A percentile compares a stretch with the other conserved stretches of the same genome.
Evolutionary conservation across 2,329 filamentous ascomycete species (phyloP).

Genomic region (Colletotrichum tofieldiae): DNA sequence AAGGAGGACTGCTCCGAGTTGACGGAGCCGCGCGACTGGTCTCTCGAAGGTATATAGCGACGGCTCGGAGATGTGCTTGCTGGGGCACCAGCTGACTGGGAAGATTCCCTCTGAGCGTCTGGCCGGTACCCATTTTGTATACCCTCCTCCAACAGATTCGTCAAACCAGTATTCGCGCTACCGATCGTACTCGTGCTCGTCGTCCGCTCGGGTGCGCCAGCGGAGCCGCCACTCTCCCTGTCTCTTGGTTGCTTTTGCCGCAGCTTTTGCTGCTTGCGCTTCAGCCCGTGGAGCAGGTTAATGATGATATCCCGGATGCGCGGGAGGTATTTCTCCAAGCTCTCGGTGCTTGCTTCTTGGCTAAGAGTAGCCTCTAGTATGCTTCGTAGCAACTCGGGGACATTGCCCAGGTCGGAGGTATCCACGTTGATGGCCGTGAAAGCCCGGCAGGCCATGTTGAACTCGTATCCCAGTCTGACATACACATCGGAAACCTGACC

Average conservation of each 20-base stretch:
- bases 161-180: conserved; percentile 72
- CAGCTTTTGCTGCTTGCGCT: conserved; percentile 95
- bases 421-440: conserved; percentile 98
- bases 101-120: conserved; percentile 48
- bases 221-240: conserved; percentile 62
- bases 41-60: conserved; percentile 62
- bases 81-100: conserved; percentile 37
- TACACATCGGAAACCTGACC: conserved; percentile 98
- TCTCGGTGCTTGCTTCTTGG: conserved; percentile 94
- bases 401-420: conserved; percentile 92
- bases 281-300: conserved; percentile 93
- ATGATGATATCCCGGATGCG: conserved; percentile 99
- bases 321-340: conserved; percentile 93
- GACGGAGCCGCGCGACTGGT: conserved; percentile 67
- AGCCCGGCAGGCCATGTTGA: conserved; percentile 97
- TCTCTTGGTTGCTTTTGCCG: conserved; percentile 75
- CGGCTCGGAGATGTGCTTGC: conserved; percentile 64
- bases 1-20: conserved; percentile 75
- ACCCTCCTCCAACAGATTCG: conserved; percentile 73
- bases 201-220: conserved; percentile 62
- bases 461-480: conserved; percentile 96
- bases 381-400: conserved; percentile 89
- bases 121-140: conserved; percentile 68
- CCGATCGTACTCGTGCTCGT: conserved; percentile 73
- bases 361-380: conserved; percentile 97